Evolutionary conservation across 2,329 filamentous ascomycete genomes (phyloP).

Genomic region (Ophiognomonia clavigignenti-juglandacearum): DNA sequence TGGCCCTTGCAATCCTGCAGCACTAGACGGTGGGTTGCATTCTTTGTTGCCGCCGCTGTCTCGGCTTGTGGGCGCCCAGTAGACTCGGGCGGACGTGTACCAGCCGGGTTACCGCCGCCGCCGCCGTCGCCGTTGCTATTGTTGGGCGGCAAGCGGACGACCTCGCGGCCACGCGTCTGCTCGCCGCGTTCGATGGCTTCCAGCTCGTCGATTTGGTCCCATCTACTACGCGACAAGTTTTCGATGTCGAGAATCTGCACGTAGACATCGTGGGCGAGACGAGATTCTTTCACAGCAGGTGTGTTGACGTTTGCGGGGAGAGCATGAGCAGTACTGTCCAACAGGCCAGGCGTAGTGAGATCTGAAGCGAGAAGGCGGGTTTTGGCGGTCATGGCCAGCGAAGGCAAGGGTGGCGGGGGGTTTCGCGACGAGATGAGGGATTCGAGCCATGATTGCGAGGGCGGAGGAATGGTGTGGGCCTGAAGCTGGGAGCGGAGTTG

Average conservation of each 20-base stretch:
- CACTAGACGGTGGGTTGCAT: conserved; percentile 71
- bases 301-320: conserved; percentile 51
- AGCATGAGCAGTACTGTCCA: conserved; percentile 40
- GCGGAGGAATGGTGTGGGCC: conserved; percentile 48
- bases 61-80: background rate
- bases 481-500: conserved; percentile 50
- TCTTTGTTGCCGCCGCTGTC: conserved; percentile 24
- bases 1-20: conserved; percentile 74
- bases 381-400: conserved; percentile 72
- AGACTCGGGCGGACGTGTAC: conserved; percentile 21
- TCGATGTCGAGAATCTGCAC: conserved; percentile 85
- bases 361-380: conserved; percentile 77
- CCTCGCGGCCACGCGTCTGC: conserved; percentile 69
- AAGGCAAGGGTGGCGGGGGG: conserved; percentile 59
- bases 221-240: conserved; percentile 72
- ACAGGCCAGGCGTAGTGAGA: conserved; percentile 56
- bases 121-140: conserved; percentile 41
- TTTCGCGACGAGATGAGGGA: conserved; percentile 53
- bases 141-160: conserved; percentile 60
- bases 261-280: conserved; percentile 53
- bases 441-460: conserved; percentile 56
- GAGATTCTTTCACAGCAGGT: conserved; percentile 47
- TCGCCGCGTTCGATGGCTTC: conserved; percentile 71
- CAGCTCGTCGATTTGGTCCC: conserved; percentile 82
- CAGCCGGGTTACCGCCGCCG: conserved; percentile 41